Conservation (phyloP, 2,329 filamentous ascomycete genomes). For the Corniculantispora saksenae region DNA sequence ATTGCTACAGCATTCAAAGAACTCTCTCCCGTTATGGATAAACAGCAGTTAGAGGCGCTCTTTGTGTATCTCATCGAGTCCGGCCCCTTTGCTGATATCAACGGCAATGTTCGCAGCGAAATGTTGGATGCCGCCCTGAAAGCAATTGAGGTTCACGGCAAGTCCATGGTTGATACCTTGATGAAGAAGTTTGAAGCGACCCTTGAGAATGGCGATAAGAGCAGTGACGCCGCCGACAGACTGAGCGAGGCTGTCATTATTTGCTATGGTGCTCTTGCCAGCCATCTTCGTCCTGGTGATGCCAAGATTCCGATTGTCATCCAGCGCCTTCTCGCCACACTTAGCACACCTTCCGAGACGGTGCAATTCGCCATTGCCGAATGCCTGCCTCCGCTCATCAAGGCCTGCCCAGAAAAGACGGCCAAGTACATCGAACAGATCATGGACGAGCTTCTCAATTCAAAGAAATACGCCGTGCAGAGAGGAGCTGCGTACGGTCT, state of each 20-base stretch:
- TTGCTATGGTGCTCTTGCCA: conserved; percentile 90
- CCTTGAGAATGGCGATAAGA: conserved; percentile 81
- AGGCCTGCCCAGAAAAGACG: conserved; percentile 74
- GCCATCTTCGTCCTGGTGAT: conserved; percentile 84
- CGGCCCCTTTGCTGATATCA: conserved; percentile 84
- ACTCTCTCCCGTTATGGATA: conserved; percentile 69
- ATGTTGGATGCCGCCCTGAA: conserved; percentile 89
- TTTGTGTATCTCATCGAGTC: conserved; percentile 82
- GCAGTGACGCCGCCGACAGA: conserved; percentile 78
- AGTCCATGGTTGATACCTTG: conserved; percentile 78
- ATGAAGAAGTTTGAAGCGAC: conserved; percentile 91
- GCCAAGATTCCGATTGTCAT: conserved; percentile 85
- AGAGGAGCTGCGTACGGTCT: conserved; percentile 94
- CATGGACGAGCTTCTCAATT: conserved; percentile 77
- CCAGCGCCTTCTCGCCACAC: conserved; percentile 78
- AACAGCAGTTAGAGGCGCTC: conserved; percentile 71
- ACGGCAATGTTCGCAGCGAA: conserved; percentile 73
- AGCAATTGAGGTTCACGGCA: conserved; percentile 79
- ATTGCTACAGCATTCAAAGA: conserved; percentile 86
- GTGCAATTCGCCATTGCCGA: conserved; percentile 96
- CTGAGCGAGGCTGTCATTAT: conserved; percentile 98
- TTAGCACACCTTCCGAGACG: conserved; percentile 92
- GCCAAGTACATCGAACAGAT: conserved; percentile 79
- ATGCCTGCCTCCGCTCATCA: conserved; percentile 88
- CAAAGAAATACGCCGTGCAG: conserved; percentile 89